Conservation (phyloP, 305 asterid species). For the Fraxinus dipetala region DNA sequence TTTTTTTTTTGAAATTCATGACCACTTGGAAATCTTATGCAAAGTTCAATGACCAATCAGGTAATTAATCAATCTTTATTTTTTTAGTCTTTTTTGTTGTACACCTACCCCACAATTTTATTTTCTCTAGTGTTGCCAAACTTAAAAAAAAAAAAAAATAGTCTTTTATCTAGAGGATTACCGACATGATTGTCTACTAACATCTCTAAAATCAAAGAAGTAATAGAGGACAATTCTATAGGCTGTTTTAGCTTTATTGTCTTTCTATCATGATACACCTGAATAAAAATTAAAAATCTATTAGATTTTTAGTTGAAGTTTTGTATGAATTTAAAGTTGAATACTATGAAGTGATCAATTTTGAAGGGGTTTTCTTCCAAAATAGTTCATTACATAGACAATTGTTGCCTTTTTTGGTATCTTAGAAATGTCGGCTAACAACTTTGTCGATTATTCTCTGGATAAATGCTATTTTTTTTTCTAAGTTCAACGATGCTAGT, state of each 20-base stretch:
- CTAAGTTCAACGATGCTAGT: too few species aligned
- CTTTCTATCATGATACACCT: neutral
- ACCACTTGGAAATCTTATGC: neutral
- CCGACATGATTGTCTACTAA: too few species aligned
- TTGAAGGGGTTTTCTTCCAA: neutral
- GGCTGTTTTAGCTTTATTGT: neutral
- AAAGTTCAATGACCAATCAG: neutral
- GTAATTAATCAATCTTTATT: neutral
- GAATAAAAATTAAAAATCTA: too few species aligned
- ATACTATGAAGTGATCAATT: too few species aligned
- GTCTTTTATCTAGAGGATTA: too few species aligned
- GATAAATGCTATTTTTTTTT: too few species aligned
- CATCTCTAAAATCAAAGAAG: neutral
- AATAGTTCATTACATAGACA: neutral
- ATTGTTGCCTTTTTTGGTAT: neutral
- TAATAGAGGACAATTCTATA: neutral
- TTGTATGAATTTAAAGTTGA: neutral
- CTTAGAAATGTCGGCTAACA: too few species aligned
- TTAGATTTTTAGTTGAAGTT: neutral
- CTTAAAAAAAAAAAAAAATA: too few species aligned
- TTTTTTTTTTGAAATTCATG: too few species aligned
- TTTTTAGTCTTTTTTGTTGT: neutral
- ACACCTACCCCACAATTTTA: too few species aligned
- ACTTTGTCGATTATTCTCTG: too few species aligned
- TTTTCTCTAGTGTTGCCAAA: neutral